Percentiles rank a stretch among this genome's conserved stretches.
Evolutionary conservation across 108 stramenopile genomes (phyloP).

Genomic region (Cyclotella cryptica): DNA sequence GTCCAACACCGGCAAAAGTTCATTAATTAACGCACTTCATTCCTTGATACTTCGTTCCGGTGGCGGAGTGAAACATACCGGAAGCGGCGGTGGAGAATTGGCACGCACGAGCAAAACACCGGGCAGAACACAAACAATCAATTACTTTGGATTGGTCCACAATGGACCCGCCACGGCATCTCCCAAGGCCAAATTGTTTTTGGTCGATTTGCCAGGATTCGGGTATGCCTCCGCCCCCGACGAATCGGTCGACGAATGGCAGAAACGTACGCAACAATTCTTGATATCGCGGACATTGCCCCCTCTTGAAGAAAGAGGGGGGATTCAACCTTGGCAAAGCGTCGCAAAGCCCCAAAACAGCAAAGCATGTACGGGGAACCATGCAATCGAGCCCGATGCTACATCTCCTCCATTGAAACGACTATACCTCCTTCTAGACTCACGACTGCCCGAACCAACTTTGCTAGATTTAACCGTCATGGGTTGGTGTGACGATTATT

Average conservation of each 20-base stretch:
- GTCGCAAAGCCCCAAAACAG: background rate
- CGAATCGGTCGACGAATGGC: slow-evolving; percentile 75
- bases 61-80: background rate
- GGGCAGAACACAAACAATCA: slow-evolving; percentile 92
- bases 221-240: slow-evolving; percentile 81
- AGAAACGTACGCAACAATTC: slow-evolving; percentile 77
- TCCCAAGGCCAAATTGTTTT: slow-evolving; percentile 32
- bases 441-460: slow-evolving; percentile 56
- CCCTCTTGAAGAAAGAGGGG: background rate
- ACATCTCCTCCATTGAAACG: slow-evolving; percentile 57
- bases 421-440: slow-evolving; percentile 78
- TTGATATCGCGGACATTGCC: slow-evolving; percentile 49
- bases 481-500: slow-evolving; percentile 87
- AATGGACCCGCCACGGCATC: background rate
- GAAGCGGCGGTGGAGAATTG: slow-evolving; percentile 62
- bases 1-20: slow-evolving; percentile 95
- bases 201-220: slow-evolving; percentile 87
- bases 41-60: slow-evolving; percentile 47
- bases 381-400: background rate
- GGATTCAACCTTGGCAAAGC: slow-evolving; percentile 13
- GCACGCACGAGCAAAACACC: slow-evolving; percentile 85
- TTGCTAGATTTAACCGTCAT: slow-evolving; percentile 73
- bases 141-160: slow-evolving; percentile 82
- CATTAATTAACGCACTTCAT: slow-evolving; percentile 82
- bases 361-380: background rate